Conservation (phyloP, 805 yeast genomes). For the Pichia californica region DNA sequence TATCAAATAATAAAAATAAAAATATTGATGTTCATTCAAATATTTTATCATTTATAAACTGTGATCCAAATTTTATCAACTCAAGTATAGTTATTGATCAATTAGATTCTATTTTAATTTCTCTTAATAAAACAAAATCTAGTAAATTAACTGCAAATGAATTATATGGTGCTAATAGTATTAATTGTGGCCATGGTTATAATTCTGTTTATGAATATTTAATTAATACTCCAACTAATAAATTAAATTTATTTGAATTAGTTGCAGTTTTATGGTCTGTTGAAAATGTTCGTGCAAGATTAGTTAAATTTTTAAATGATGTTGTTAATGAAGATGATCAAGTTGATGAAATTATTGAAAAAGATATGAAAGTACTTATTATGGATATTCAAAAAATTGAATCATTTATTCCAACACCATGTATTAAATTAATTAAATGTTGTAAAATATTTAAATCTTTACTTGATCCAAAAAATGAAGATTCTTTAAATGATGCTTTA, state of each 20-base stretch:
- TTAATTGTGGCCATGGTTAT: conserved; percentile 12
- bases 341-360: neutral
- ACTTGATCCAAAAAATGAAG: conserved; percentile 20
- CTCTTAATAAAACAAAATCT: conserved; percentile 8
- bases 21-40: conserved; percentile 13
- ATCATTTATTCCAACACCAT: conserved; percentile 20
- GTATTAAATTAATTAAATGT: conserved; percentile 24
- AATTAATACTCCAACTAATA: conserved; percentile 18
- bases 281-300: conserved; percentile 15
- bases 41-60: conserved; percentile 13
- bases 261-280: conserved; percentile 20
- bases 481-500: conserved; percentile 19
- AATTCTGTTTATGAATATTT: conserved; percentile 22
- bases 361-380: conserved; percentile 4
- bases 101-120: conserved; percentile 17
- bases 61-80: conserved; percentile 21
- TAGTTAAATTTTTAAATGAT: conserved; percentile 8
- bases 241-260: conserved; percentile 22
- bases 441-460: conserved; percentile 24
- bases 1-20: conserved; percentile 9
- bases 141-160: conserved; percentile 3
- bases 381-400: conserved; percentile 7
- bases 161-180: conserved; percentile 4
- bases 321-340: conserved; percentile 1
- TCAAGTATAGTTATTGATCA: conserved; percentile 19